A percentile compares a stretch with the other conserved stretches of the same genome.
These are phyloP conservation scores for Physcomitrium patens DNA, from an alignment of 225 moss, liverwort and hornwort genomes.

Conservation along the genomic window DNA sequence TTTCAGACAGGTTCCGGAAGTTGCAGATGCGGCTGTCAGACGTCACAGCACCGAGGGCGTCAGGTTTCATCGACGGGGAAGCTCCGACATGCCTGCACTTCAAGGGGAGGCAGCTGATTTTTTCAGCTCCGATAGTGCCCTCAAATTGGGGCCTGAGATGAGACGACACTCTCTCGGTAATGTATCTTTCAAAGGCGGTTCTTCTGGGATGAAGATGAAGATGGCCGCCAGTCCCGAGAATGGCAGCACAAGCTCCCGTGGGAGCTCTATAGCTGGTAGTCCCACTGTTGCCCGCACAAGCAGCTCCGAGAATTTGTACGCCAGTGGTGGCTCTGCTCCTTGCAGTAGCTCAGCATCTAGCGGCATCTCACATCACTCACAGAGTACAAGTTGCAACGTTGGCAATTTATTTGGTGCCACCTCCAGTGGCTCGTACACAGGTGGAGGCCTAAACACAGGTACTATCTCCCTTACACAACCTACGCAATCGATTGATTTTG, in stretches of 20 bases:
- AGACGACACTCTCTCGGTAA: conserved; percentile 25
- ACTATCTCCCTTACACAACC: background rate
- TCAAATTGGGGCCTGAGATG: conserved; percentile 38
- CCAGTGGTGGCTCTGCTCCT: conserved; percentile 18
- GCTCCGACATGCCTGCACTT: conserved; percentile 54
- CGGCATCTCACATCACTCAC: background rate
- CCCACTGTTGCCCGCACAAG: conserved; percentile 48
- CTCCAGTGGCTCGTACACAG: conserved; percentile 41
- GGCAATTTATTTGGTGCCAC: conserved; percentile 56
- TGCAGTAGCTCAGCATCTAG: conserved; percentile 26
- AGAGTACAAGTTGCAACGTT: conserved; percentile 48
- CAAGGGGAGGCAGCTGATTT: conserved; percentile 47
- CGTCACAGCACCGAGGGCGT: background rate
- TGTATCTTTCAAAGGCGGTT: conserved; percentile 10
- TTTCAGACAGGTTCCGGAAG: background rate
- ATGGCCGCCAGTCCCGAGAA: conserved; percentile 34
- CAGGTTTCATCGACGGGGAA: conserved; percentile 40
- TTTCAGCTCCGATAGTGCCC: conserved; percentile 36
- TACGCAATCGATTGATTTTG: background rate
- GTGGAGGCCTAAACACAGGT: conserved; percentile 59
- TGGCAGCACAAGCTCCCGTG: conserved; percentile 40
- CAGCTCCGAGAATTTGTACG: conserved; percentile 37
- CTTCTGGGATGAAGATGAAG: conserved; percentile 31
- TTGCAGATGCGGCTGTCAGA: background rate
- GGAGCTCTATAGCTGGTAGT: conserved; percentile 48